Evolutionary conservation across 169 alveolate genomes (phyloP).

Genomic region (Eimeria necatrix): DNA sequence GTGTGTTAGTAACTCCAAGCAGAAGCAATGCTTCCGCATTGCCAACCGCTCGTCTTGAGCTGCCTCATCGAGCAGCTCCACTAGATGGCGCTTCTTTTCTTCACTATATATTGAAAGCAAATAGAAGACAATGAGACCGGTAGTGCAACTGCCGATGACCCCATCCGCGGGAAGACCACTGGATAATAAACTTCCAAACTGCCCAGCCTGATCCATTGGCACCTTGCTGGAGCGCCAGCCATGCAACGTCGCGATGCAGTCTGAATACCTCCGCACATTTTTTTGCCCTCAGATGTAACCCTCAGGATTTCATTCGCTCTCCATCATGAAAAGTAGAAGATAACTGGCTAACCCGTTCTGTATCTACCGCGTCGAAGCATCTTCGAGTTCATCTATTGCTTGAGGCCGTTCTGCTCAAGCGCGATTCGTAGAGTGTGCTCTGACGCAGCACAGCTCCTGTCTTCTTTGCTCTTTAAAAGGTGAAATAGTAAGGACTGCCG

Average conservation of each 20-base stretch:
- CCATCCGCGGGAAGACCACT: no score
- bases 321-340: neutral
- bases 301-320: neutral
- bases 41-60: no score
- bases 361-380: constrained; percentile 12
- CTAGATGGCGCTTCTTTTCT: no score
- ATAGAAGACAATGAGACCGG: no score
- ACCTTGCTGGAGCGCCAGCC: constrained; percentile 41
- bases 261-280: neutral
- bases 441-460: no score
- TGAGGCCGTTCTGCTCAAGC: constrained; percentile 34
- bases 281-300: neutral
- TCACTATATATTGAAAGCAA: no score
- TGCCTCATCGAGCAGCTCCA: no score
- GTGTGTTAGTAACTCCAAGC: no score
- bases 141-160: no score
- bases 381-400: constrained; percentile 4
- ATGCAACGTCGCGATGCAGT: constrained; percentile 43
- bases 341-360: neutral
- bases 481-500: neutral
- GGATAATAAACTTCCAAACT: no score
- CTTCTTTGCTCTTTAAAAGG: neutral
- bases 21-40: no score
- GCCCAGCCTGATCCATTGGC: neutral
- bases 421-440: neutral